Evolutionary conservation across 2,329 filamentous ascomycete species (phyloP).

Genomic region (Fusarium oxysporum): DNA sequence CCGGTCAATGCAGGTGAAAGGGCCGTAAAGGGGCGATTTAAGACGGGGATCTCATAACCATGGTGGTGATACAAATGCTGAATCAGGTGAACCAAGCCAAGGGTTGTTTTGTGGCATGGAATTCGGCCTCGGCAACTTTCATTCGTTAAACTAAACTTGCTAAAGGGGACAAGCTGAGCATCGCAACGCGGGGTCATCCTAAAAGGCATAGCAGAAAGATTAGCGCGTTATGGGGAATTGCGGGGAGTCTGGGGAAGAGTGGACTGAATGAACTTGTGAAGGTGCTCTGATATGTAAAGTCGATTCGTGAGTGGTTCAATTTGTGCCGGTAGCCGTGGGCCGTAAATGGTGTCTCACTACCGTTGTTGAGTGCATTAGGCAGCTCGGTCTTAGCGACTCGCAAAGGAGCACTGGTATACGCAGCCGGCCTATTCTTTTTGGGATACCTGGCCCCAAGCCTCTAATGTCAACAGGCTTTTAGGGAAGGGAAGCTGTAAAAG

Average conservation of each 20-base stretch:
- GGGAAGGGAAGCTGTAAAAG: neutral
- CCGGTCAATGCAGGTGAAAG: neutral
- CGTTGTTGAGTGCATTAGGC: too few relatives aligned
- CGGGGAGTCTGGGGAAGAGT: neutral
- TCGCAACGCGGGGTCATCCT: neutral
- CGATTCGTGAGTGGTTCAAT: neutral
- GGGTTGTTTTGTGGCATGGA: neutral
- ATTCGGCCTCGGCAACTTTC: constrained; percentile 7
- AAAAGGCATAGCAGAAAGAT: neutral
- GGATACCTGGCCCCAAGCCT: neutral
- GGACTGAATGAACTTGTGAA: neutral
- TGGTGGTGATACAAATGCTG: neutral
- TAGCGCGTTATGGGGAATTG: neutral
- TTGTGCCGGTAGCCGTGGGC: neutral
- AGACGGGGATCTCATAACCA: neutral
- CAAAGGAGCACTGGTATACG: too few relatives aligned
- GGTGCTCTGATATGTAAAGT: neutral
- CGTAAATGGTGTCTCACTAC: neutral
- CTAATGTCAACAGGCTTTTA: neutral
- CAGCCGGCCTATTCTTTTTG: neutral
- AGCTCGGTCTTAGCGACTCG: too few relatives aligned
- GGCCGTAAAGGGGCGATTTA: neutral
- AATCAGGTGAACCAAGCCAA: neutral
- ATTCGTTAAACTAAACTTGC: neutral
- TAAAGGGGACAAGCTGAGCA: neutral